Evolutionary conservation across 2,329 filamentous ascomycete species (phyloP).

Genomic region (Dryadomyces quercus-mongolicae): DNA sequence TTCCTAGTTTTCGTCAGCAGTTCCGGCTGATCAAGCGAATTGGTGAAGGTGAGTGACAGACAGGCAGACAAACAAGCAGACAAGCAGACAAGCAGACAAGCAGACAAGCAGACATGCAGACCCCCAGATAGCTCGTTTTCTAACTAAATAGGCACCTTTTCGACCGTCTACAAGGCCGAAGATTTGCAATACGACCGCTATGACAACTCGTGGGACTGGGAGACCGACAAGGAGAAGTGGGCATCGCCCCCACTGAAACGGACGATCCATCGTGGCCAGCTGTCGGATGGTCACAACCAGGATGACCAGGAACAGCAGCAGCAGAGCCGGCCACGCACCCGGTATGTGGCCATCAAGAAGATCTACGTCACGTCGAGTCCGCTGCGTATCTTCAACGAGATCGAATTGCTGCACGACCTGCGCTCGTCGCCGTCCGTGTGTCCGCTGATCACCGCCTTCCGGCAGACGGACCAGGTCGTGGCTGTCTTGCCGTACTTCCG

Average conservation of each 20-base stretch:
- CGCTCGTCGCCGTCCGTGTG: conserved; percentile 76
- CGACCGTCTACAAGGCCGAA: conserved; percentile 97
- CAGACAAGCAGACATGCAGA: not conserved
- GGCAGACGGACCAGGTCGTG: conserved; percentile 85
- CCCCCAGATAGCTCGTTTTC: not conserved
- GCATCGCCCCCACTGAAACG: conserved; percentile 53
- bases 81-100: too few species aligned
- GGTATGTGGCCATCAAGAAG: conserved; percentile 95
- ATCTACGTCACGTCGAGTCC: conserved; percentile 98
- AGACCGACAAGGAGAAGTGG: conserved; percentile 54
- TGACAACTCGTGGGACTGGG: conserved; percentile 77
- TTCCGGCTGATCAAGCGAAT: conserved; percentile 94
- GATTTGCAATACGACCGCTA: conserved; percentile 77
- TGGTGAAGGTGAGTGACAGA: conserved; percentile 70
- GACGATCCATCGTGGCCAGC: conserved; percentile 21
- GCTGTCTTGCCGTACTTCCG: conserved; percentile 92
- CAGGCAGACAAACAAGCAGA: too few species aligned
- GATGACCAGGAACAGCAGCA: not conserved
- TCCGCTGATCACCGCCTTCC: conserved; percentile 93
- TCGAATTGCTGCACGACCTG: conserved; percentile 84
- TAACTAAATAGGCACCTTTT: conserved; percentile 69
- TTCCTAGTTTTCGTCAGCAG: conserved; percentile 69
- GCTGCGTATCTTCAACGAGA: conserved; percentile 85
- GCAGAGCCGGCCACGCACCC: conserved; percentile 32
- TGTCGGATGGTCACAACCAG: not conserved